Percentiles rank a stretch among this genome's conserved stretches.
phyloP scores from a whole-genome alignment of 108 stramenopile species.

The Nitzschia palea region DNA sequence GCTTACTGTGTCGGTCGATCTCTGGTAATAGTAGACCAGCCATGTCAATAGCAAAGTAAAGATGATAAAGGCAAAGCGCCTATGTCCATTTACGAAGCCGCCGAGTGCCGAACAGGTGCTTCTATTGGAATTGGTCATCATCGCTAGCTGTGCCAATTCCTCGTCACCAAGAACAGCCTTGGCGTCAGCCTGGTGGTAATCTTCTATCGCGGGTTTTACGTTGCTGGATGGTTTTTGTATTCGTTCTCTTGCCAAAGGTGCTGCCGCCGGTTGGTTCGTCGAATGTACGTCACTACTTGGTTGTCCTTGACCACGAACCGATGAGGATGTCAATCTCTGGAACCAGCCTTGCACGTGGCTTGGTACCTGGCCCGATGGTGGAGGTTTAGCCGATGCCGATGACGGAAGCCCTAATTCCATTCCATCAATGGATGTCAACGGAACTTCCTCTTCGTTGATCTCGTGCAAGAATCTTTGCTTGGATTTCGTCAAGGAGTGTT shows the following conservation, averaged over 20 bases:
- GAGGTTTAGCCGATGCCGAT: too few relatives aligned
- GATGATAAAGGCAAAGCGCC: conserved; percentile 26
- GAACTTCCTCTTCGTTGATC: too few relatives aligned
- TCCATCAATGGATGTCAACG: too few relatives aligned
- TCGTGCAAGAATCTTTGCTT: too few relatives aligned
- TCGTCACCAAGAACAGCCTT: conserved; percentile 28
- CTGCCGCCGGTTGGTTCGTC: too few relatives aligned
- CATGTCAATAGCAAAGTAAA: conserved; percentile 34
- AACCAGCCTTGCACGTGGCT: background rate
- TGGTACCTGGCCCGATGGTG: too few relatives aligned
- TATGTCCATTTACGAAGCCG: conserved; percentile 2
- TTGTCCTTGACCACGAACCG: too few relatives aligned
- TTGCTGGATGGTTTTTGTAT: background rate
- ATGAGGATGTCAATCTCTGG: background rate
- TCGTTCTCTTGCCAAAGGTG: conserved; percentile 12
- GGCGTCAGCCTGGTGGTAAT: conserved; percentile 16
- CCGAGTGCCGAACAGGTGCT: background rate
- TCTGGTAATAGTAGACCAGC: conserved; percentile 20
- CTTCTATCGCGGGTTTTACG: background rate
- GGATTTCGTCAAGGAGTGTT: too few relatives aligned
- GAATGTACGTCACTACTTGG: too few relatives aligned
- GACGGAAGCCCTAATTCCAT: too few relatives aligned
- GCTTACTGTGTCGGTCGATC: conserved; percentile 15
- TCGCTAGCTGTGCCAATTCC: conserved; percentile 26
- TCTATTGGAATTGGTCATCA: conserved; percentile 4